Base-by-base conservation (phyloP, 352 stramenopile species). In the Phytopythium sindhum region DNA sequence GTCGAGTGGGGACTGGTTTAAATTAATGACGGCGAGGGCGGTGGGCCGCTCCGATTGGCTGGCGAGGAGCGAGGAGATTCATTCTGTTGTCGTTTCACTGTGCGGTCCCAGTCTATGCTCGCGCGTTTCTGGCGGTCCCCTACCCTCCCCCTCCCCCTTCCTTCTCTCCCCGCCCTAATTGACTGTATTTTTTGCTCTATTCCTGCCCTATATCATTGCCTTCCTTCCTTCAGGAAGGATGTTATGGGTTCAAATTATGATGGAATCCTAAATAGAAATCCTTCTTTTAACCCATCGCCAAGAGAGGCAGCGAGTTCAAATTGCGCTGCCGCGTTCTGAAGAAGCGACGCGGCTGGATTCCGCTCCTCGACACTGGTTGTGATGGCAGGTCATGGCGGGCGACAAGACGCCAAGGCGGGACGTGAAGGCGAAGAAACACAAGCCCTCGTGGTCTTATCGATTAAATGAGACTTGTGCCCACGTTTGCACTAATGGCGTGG, bases 341-440 rank as follows among this genome's bases (percentile, higher is more conserved):
- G 42, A 50, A 50, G 42, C 42, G 42, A 50, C 42, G 21, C 42
- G 42, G 42, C 42, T 50, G 42, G 42, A 50, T 50, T 50, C 17
- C 42, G 42, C 42, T 26, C 42, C 11, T 14, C 39, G 39, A 5
- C 39, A 37, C 33, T 11, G 10, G 33, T n/a, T n/a, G n/a, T 2
- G 14, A 44, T 44, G 39, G 39, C 39, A n/a, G 39, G 14, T 41
- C 31, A 39, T 6, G 7, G 33, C 5, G 33, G 1, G 33, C 33
- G 33, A 39, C 33, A 39, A 39, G 33, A 39, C 14, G 33, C 1
- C 33, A 11, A 39, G 33, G 33, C 31, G 9, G 31, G 31, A 37
- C 31, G 31, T 9, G 31, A 9, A 6, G 33, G 33, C 33, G 33
- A 39, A 39, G 33, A 39, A 39, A 10, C 33, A 10, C 33, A 11